A percentile compares a stretch with the other conserved stretches of the same genome.
Evolutionary conservation across 805 yeast genomes (phyloP).

Genomic region (Saitoella complicata): DNA sequence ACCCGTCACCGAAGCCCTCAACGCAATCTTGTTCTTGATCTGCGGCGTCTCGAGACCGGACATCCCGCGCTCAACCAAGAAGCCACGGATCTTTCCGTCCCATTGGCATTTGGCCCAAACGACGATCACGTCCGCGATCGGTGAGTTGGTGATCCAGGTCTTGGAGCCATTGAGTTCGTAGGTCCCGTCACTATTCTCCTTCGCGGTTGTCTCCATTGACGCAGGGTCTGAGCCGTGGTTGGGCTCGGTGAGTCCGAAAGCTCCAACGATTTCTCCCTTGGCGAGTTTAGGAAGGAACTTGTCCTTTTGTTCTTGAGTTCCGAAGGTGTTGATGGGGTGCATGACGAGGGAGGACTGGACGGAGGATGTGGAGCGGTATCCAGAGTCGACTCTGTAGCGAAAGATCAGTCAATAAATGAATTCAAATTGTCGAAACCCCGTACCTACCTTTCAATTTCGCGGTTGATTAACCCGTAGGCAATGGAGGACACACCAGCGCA

Average conservation of each 20-base stretch:
- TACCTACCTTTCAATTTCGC: constrained; percentile 24
- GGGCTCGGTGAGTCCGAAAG: constrained; percentile 51
- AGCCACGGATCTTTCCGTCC: constrained; percentile 28
- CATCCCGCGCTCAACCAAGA: constrained; percentile 25
- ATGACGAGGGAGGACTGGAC: constrained; percentile 31
- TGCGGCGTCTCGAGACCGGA: constrained; percentile 25
- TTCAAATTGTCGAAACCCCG: not conserved
- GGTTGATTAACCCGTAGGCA: constrained; percentile 29
- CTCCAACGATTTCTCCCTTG: constrained; percentile 32
- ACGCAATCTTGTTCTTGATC: constrained; percentile 24
- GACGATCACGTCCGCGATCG: constrained; percentile 28
- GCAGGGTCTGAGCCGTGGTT: constrained; percentile 48
- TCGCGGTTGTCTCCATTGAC: constrained; percentile 41
- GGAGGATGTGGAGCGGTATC: constrained; percentile 28
- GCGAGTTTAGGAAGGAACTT: constrained; percentile 26
- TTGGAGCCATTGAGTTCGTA: constrained; percentile 27
- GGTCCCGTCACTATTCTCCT: constrained; percentile 27
- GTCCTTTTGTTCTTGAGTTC: constrained; percentile 27
- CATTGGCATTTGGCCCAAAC: constrained; percentile 27
- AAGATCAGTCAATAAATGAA: too few species aligned
- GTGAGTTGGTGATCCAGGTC: constrained; percentile 31
- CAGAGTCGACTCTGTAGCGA: constrained; percentile 30
- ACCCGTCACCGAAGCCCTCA: constrained; percentile 29
- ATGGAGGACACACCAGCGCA: constrained; percentile 28
- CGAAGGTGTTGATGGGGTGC: constrained; percentile 27